These are phyloP conservation scores for Arctium minus DNA, from an alignment of 129 eudicot species.

Conservation along the genomic window DNA sequence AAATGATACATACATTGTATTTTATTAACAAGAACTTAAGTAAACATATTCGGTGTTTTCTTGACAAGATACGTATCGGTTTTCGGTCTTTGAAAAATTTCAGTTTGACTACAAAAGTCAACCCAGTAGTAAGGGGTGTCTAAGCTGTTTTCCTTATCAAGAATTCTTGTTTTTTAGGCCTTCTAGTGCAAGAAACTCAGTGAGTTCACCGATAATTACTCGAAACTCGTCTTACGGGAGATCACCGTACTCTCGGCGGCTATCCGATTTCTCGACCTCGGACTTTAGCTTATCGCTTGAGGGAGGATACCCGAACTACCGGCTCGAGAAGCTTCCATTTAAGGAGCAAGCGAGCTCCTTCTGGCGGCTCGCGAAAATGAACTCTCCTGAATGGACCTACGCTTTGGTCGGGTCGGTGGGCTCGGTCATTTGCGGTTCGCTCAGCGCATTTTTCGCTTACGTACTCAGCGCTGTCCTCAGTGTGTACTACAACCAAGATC, in stretches of 20 bases:
- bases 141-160: not conserved
- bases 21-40: not conserved
- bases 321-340: constrained; percentile 78
- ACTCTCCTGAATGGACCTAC: constrained; percentile 92
- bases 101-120: constrained; percentile 20
- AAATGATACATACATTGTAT: not conserved
- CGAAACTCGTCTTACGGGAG: constrained; percentile 94
- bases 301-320: constrained; percentile 58
- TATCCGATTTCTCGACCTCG: constrained; percentile 95
- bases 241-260: constrained; percentile 85
- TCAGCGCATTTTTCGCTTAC: constrained; percentile 92
- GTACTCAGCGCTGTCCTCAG: constrained; percentile 93
- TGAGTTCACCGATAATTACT: constrained; percentile 93
- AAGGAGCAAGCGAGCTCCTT: constrained; percentile 86
- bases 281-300: constrained; percentile 78
- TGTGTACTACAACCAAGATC: constrained; percentile 83
- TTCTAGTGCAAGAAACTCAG: constrained; percentile 92
- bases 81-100: not conserved
- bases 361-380: constrained; percentile 91
- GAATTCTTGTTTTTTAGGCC: constrained; percentile 58
- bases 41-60: not conserved
- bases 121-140: not conserved
- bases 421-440: constrained; percentile 81
- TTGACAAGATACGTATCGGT: not conserved
- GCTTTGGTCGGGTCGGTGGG: constrained; percentile 87